Conservation (phyloP, 2,329 filamentous ascomycete genomes). For the Fusarium keratoplasticum region DNA sequence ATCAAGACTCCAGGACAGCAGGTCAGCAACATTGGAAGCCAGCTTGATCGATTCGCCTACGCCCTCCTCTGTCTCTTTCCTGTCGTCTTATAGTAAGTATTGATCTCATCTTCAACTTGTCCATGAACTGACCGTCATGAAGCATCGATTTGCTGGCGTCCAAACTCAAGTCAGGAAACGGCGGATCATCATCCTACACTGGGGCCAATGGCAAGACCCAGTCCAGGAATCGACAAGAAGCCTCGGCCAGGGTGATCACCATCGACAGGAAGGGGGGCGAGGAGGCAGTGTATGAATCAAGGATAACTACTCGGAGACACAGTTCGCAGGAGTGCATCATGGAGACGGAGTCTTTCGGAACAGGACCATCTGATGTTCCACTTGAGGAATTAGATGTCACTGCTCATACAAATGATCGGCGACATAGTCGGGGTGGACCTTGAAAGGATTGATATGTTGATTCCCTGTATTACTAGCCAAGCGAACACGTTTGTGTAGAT, state of each 20-base stretch:
- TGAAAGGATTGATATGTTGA: background rate
- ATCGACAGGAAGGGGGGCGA: background rate
- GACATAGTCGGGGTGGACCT: background rate
- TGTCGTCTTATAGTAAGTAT: background rate
- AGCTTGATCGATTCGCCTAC: background rate
- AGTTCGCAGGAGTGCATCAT: background rate
- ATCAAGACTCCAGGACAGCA: background rate
- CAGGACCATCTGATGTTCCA: background rate
- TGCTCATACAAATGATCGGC: background rate
- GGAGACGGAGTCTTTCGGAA: background rate
- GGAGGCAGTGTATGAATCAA: background rate
- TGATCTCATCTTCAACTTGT: background rate
- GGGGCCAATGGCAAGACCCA: background rate
- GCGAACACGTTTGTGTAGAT: background rate
- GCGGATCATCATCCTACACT: background rate
- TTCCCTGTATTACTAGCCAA: background rate
- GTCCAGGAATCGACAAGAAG: background rate
- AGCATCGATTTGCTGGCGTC: background rate
- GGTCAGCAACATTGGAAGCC: background rate
- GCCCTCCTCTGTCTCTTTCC: background rate
- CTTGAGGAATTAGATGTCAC: background rate
- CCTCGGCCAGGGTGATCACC: background rate
- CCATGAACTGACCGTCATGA: background rate
- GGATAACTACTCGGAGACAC: background rate
- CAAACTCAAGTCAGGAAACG: background rate